A percentile compares a stretch with the other conserved stretches of the same genome.
Conservation (phyloP, 2,329 filamentous ascomycete species). For the Alternaria sp. region DNA sequence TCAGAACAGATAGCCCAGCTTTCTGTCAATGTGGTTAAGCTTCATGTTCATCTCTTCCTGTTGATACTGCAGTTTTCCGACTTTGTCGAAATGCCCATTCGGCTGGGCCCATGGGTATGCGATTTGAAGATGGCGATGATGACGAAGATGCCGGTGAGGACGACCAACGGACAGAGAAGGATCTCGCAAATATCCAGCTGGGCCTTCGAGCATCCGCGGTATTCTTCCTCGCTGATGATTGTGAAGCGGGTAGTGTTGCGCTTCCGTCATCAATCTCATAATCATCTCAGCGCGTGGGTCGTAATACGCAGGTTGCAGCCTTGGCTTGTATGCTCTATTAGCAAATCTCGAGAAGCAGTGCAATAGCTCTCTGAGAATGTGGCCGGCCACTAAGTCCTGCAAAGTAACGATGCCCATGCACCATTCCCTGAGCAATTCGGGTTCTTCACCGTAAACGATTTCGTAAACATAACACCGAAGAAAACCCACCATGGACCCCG, state of each 20-base stretch:
- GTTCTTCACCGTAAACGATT: not conserved
- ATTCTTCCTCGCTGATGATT: not conserved
- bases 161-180: not conserved
- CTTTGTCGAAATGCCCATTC: constrained; percentile 1
- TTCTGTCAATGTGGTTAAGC: constrained; percentile 8
- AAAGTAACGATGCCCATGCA: not conserved
- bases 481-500: not conserved
- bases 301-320: not conserved
- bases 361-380: not conserved
- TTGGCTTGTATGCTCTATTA: not conserved
- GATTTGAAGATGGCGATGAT: not conserved
- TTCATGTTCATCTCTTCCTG: constrained; percentile 11
- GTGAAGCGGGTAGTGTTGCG: not conserved
- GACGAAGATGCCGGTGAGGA: not conserved
- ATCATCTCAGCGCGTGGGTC: not conserved
- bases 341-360: not conserved
- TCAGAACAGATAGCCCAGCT: constrained; percentile 5
- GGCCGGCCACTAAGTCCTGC: not conserved
- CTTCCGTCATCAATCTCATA: not conserved
- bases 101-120: not conserved
- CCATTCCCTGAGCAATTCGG: not conserved
- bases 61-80: constrained; percentile 9
- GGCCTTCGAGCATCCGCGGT: not conserved
- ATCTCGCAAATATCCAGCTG: not conserved
- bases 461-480: not conserved